Base-by-base conservation (phyloP, 768 basidiomycete genomes). In the Vararia minispora region DNA sequence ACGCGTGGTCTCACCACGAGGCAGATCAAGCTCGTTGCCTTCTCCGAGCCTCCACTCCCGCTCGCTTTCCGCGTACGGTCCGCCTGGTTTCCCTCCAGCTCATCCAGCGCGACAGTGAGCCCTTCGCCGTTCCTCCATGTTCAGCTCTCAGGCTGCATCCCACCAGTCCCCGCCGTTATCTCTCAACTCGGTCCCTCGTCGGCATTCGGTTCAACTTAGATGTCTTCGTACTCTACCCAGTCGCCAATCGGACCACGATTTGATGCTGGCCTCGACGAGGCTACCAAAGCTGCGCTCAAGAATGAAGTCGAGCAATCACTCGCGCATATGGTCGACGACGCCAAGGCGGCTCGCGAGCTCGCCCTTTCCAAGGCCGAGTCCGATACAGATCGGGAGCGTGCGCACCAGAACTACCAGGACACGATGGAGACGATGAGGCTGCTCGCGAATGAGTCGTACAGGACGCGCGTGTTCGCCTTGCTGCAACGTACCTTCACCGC, bases 1-100 rank as follows among this genome's bases (percentile, higher is more conserved):
- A 36, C 44, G 44, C 45, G 45, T 48, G 47, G 36, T 25, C 41
- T 35, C 16, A 45, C 47, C 44, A 46, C 33, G 47, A 48, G 47
- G 47, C 47, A 22, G 47, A 41, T 35, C 47, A 32, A 21, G 34
- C 33, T 14, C 28, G 29, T 44, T n/a, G n/a, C n/a, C n/a, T n/a
- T n/a, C n/a, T n/a, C n/a, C n/a, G n/a, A n/a, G n/a, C n/a, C n/a
- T n/a, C n/a, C n/a, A n/a, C n/a, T n/a, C n/a, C n/a, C n/a, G n/a
- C n/a, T 41, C 30, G 41, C 44, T 39, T 39, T 29, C 40, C 25
- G 9, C 35, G 37, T 37, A 45, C 39, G 27, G 23, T 32, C 35
- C 45, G 28, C 14, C 27, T 33, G 20, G 35, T 35, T 43, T 35
- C 34, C 36, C 36, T 18, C 30, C 14, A 29, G 43, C 34, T 41